phyloP scores from a whole-genome alignment of 78 protist species.

The Speleostelium caveatum region DNA sequence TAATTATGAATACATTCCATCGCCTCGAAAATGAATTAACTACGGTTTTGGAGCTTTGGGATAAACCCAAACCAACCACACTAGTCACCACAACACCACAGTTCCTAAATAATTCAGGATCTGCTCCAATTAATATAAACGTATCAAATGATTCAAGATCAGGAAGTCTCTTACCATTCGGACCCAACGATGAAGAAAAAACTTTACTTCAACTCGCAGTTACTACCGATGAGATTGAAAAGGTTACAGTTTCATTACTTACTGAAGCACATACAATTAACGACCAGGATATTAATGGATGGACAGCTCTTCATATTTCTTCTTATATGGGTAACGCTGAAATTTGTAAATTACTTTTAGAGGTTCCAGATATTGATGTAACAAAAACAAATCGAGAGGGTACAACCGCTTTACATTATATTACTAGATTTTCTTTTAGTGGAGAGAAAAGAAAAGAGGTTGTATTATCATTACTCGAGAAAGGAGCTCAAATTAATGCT shows the following conservation, averaged over 20 bases:
- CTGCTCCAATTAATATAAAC: background rate
- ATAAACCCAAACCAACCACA: background rate
- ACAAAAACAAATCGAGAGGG: constrained; percentile 49
- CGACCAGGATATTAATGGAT: constrained; percentile 41
- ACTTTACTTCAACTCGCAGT: constrained; percentile 24
- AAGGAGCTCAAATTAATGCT: constrained; percentile 40
- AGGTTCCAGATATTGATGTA: constrained; percentile 39
- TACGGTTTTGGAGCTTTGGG: constrained; percentile 77
- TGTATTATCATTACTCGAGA: background rate
- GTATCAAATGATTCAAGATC: background rate
- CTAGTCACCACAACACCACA: constrained; percentile 1
- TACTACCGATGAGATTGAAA: background rate
- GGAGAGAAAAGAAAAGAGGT: constrained; percentile 73
- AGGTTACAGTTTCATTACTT: constrained; percentile 24
- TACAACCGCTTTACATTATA: constrained; percentile 60
- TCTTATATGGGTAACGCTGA: constrained; percentile 57
- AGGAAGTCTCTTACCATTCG: background rate
- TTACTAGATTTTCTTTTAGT: constrained; percentile 56
- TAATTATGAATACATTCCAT: constrained; percentile 63
- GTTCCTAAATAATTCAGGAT: background rate
- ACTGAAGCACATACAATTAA: constrained; percentile 15
- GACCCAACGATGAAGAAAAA: constrained; percentile 40
- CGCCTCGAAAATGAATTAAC: constrained; percentile 75
- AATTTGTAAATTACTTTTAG: constrained; percentile 20
- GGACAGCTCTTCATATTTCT: constrained; percentile 63